Conservation (phyloP, 495 filamentous ascomycete genomes). For the Trichoderma asperelloides region DNA sequence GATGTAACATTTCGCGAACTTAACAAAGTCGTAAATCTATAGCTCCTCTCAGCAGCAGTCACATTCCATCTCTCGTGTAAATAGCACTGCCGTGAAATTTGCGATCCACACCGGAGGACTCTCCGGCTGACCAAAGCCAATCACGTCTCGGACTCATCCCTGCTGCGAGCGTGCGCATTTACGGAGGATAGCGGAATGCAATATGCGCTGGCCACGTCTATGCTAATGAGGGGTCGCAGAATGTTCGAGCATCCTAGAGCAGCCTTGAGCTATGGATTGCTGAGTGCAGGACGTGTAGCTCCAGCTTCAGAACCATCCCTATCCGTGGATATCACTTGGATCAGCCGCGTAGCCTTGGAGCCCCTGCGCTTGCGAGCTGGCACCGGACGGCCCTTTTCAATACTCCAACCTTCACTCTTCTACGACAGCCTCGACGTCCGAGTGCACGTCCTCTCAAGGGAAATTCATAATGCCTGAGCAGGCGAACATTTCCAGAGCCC, state of each 20-base stretch:
- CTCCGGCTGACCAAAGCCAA: too few species aligned
- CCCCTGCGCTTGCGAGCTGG: not conserved
- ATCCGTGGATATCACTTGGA: too few species aligned
- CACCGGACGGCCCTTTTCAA: not conserved
- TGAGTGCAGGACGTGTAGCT: not conserved
- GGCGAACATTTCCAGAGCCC: not conserved
- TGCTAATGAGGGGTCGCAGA: not conserved
- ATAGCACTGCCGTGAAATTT: not conserved
- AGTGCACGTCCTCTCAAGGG: too few species aligned
- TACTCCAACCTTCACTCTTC: too few species aligned
- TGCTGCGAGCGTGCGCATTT: not conserved
- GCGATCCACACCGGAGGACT: not conserved
- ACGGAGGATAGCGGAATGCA: not conserved
- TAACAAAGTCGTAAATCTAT: too few species aligned
- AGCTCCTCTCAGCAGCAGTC: too few species aligned
- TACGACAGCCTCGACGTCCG: too few species aligned
- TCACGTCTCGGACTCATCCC: not conserved
- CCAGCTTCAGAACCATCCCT: too few species aligned
- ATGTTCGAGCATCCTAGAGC: not conserved
- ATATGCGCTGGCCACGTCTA: not conserved
- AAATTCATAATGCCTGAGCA: not conserved
- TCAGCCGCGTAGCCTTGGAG: too few species aligned
- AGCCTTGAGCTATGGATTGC: not conserved
- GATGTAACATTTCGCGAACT: too few species aligned
- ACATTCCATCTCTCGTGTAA: too few species aligned